Evolutionary conservation across 768 basidiomycete genomes (phyloP).

Genomic region (Ramaria sp.): DNA sequence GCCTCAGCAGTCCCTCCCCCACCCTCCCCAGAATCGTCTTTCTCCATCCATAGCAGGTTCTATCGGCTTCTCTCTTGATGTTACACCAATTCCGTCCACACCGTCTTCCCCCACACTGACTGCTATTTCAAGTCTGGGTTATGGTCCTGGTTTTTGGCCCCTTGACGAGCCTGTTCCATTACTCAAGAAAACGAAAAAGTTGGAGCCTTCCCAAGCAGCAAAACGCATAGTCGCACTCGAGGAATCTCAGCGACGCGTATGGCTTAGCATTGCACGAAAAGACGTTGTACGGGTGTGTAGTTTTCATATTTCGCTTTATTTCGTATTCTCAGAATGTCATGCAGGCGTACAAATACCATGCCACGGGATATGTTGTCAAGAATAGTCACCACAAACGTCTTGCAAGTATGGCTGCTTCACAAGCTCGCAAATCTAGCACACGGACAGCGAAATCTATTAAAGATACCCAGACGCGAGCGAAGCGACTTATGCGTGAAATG

Average conservation of each 20-base stretch:
- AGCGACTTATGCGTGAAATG: conserved; percentile 91
- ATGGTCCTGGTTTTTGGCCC: conserved; percentile 56
- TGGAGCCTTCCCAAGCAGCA: conserved; percentile 59
- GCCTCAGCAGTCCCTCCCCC: conserved; percentile 41
- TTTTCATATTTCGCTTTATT: neutral
- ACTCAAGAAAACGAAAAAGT: conserved; percentile 64
- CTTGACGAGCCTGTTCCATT: conserved; percentile 60
- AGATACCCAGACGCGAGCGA: conserved; percentile 75
- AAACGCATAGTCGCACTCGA: conserved; percentile 71
- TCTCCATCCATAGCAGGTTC: conserved; percentile 38
- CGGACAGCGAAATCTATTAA: conserved; percentile 70
- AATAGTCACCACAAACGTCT: conserved; percentile 66
- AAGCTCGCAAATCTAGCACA: conserved; percentile 66
- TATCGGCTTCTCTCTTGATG: conserved; percentile 47
- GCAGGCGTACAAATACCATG: conserved; percentile 75
- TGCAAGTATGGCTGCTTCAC: conserved; percentile 60
- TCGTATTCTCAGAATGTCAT: conserved; percentile 9
- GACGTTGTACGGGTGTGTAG: conserved; percentile 67
- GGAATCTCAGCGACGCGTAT: conserved; percentile 79
- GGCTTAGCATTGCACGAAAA: conserved; percentile 77
- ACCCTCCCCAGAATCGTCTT: conserved; percentile 46
- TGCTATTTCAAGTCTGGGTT: conserved; percentile 15
- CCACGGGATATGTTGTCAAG: conserved; percentile 52
- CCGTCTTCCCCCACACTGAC: conserved; percentile 54
- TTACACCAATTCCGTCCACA: conserved; percentile 59